Percentiles rank a stretch among this genome's conserved stretches.
Conservation (phyloP, 2,329 filamentous ascomycete genomes). For the Monosporascus cannonballus region DNA sequence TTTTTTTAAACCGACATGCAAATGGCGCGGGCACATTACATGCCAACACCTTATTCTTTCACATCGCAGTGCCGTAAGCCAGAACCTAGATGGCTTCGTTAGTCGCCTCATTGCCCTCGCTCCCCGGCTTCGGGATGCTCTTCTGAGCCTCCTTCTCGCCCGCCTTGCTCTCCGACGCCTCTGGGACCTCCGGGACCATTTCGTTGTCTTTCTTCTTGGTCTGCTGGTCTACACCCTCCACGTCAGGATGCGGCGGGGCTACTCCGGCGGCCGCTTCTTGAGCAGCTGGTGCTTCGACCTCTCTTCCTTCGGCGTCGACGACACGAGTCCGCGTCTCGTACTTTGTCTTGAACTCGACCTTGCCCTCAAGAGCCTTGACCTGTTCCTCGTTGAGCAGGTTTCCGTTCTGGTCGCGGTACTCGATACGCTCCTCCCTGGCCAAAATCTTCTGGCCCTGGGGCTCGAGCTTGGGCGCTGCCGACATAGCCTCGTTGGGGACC, state of each 20-base stretch:
- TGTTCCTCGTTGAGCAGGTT: slow-evolving; percentile 81
- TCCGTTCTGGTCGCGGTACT: slow-evolving; percentile 92
- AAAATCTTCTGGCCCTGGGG: slow-evolving; percentile 41
- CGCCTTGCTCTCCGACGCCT: slow-evolving; percentile 45
- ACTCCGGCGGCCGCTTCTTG: slow-evolving; percentile 35
- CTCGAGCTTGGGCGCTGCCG: slow-evolving; percentile 42
- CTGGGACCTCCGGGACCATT: slow-evolving; percentile 27
- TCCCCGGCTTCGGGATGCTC: slow-evolving; percentile 54
- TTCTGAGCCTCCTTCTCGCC: slow-evolving; percentile 53
- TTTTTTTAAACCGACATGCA: no score
- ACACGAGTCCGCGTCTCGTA: slow-evolving; percentile 92
- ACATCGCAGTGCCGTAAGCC: no score
- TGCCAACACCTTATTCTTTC: no score
- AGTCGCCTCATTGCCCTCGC: slow-evolving; percentile 55
- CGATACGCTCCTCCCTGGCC: slow-evolving; percentile 70
- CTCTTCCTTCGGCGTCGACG: slow-evolving; percentile 73
- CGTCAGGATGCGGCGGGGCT: slow-evolving; percentile 55
- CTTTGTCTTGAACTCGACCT: slow-evolving; percentile 90
- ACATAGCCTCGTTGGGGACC: slow-evolving; percentile 30
- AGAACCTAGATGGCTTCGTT: no score
- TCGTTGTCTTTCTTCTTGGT: slow-evolving; percentile 40
- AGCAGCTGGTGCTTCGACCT: slow-evolving; percentile 48
- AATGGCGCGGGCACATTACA: no score
- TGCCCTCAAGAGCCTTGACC: slow-evolving; percentile 78
- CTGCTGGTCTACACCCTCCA: slow-evolving; percentile 54